Evolutionary conservation across 331 rosid genomes (phyloP).

Genomic region (Erythrophleum ivorense): DNA sequence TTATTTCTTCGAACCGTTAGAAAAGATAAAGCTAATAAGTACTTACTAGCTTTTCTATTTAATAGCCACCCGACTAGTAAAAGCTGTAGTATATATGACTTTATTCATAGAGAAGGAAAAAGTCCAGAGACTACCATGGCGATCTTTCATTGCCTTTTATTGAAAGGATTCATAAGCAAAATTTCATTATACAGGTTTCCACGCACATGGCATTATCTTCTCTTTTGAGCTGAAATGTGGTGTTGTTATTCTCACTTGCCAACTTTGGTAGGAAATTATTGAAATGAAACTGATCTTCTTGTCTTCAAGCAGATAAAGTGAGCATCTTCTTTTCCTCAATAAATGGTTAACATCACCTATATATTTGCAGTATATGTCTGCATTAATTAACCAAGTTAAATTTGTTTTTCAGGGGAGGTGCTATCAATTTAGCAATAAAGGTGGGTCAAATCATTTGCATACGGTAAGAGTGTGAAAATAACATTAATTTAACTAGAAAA

Average conservation of each 20-base stretch:
- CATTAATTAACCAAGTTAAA: neutral
- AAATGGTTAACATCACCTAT: constrained; percentile 6
- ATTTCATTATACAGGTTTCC: neutral
- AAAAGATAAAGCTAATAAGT: no score
- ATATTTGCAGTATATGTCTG: no score
- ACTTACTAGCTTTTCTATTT: no score
- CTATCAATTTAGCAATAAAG: neutral
- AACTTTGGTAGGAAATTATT: constrained; percentile 26
- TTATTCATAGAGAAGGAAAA: no score
- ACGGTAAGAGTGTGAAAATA: neutral
- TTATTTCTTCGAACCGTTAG: no score
- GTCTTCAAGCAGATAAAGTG: constrained; percentile 33
- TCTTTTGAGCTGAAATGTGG: neutral
- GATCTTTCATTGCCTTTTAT: constrained; percentile 30
- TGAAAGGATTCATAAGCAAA: constrained; percentile 32
- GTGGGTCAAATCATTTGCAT: neutral
- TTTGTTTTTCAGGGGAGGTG: neutral
- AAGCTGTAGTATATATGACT: no score
- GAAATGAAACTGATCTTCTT: constrained; percentile 35
- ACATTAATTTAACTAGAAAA: neutral
- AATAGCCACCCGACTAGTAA: neutral
- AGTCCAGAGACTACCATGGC: no score
- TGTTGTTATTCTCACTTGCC: constrained; percentile 22
- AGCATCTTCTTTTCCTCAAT: constrained; percentile 35
- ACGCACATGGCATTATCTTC: neutral